Base-by-base conservation (phyloP, 495 filamentous ascomycete genomes). In the Xylaria castorea region DNA sequence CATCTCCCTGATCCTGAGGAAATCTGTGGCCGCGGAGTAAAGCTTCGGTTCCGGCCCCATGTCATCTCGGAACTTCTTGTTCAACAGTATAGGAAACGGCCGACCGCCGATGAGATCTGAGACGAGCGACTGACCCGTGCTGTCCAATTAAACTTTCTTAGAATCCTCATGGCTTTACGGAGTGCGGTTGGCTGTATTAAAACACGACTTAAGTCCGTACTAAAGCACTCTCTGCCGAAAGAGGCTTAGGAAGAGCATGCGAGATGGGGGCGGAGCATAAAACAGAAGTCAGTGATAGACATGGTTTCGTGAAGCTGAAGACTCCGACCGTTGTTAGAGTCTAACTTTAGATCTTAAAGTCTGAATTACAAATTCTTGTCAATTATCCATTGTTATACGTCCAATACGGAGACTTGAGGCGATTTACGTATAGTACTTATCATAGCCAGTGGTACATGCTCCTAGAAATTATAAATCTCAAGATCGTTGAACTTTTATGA, bases 11-110 rank as follows among this genome's bases (percentile, higher is more conserved):
- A 66, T 34, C 40, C 42, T 50, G 30, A 27, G 48, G 27, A 67
- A 25, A 67, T 22, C 46, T 53, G 44, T 67, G 66, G 57, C 66
- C 66, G 50, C 50, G 66, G 66, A 57, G 48, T 5, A 27, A 16
- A 68, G 34, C 22, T 42, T 57, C 16, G 20, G 50, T 42, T 55
- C 50, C 66, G 66, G 27, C 38, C 36, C 61, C 38, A 42, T 53
- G 44, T 57, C 36, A 53, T 40, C 25, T 67, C 30, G 50, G 44
- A 68, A 68, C 48, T 42, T 55, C 44, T 48, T 67, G 20, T 61
- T 61, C 22, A 14, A 20, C 30, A 20, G 7, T 38, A 57, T 18
- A 40, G 27, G n/a, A 25, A 57, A 57, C 50, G 32, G 34, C 50
- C 48, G 66, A 32, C 27, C 8, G 14, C 20, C 30, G 25, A 32